phyloP scores from a whole-genome alignment of 2,329 filamentous ascomycete species.

The Xylaria sp. region DNA sequence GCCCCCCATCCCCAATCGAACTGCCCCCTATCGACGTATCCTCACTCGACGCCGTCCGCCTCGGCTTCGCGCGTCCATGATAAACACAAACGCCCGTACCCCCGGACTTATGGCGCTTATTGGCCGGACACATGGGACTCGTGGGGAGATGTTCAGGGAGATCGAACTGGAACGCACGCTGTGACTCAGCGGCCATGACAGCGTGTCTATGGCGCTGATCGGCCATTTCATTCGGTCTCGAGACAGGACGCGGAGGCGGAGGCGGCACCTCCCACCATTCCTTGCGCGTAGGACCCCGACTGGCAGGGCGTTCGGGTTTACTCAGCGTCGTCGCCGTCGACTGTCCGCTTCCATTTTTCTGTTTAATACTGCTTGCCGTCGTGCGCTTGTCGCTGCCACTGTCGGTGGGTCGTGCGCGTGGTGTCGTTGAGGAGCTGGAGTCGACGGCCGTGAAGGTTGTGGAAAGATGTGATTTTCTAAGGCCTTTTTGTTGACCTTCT shows the following conservation, averaged over 20 bases:
- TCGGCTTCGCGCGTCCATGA: slow-evolving; percentile 37
- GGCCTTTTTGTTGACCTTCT: slow-evolving; percentile 5
- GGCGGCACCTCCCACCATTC: slow-evolving; percentile 33
- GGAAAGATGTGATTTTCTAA: slow-evolving; percentile 8
- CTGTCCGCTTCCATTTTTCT: not conserved
- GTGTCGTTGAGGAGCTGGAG: slow-evolving; percentile 3
- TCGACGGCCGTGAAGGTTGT: slow-evolving; percentile 3
- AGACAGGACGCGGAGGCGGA: not conserved
- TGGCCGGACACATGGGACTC: slow-evolving; percentile 49
- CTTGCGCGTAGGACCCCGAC: slow-evolving; percentile 7
- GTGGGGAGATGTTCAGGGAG: slow-evolving; percentile 47
- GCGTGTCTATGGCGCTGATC: slow-evolving; percentile 15
- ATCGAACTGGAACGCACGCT: slow-evolving; percentile 41
- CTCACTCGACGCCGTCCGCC: not conserved
- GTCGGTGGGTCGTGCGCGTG: not conserved
- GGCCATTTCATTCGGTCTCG: slow-evolving; percentile 22
- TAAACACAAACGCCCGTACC: slow-evolving; percentile 48
- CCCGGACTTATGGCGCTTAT: slow-evolving; percentile 39
- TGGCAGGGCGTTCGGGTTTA: slow-evolving; percentile 7
- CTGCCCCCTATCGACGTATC: not conserved
- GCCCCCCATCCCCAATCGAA: not conserved
- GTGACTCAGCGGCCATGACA: slow-evolving; percentile 11
- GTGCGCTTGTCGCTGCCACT: not conserved
- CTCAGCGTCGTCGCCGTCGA: slow-evolving; percentile 4
- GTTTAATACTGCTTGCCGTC: not conserved